Percentiles rank a stretch among this genome's conserved stretches.
phyloP scores from a whole-genome alignment of 2,329 filamentous ascomycete species.

The Cercospora zeina region DNA sequence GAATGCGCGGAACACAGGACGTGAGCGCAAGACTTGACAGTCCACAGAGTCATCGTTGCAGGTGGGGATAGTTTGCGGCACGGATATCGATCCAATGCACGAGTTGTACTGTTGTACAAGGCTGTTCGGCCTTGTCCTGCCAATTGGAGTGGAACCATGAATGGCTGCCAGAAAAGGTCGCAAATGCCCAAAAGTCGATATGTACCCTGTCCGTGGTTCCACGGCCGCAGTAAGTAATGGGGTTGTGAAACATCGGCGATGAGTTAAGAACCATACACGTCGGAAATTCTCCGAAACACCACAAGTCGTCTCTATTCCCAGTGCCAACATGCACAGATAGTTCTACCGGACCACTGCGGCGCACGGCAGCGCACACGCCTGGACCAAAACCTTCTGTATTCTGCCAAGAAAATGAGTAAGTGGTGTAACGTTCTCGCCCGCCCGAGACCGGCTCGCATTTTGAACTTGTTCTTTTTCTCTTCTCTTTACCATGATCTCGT shows the following conservation, averaged over 20 bases:
- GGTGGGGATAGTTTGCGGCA: no score
- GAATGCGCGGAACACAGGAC: no score
- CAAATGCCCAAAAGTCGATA: no score
- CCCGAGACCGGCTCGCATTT: not conserved
- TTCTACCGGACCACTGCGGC: no score
- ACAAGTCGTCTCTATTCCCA: constrained; percentile 1
- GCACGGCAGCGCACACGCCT: not conserved
- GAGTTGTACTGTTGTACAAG: no score
- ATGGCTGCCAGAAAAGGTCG: no score
- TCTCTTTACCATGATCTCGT: not conserved
- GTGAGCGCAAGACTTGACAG: no score
- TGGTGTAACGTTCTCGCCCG: not conserved
- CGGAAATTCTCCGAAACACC: constrained; percentile 11
- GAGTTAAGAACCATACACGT: constrained; percentile 4
- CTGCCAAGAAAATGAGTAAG: constrained; percentile 1
- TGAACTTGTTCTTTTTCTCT: not conserved
- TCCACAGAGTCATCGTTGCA: no score
- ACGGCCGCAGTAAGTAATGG: not conserved
- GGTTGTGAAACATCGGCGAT: constrained; percentile 1
- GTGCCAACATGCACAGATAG: not conserved
- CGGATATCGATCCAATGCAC: no score
- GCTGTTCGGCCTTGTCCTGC: no score
- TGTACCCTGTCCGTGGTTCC: not conserved
- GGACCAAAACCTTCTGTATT: constrained; percentile 1
- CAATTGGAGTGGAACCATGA: no score